Evolutionary conservation across 108 stramenopile genomes (phyloP).

Genomic region (Schizochytrium sp.): DNA sequence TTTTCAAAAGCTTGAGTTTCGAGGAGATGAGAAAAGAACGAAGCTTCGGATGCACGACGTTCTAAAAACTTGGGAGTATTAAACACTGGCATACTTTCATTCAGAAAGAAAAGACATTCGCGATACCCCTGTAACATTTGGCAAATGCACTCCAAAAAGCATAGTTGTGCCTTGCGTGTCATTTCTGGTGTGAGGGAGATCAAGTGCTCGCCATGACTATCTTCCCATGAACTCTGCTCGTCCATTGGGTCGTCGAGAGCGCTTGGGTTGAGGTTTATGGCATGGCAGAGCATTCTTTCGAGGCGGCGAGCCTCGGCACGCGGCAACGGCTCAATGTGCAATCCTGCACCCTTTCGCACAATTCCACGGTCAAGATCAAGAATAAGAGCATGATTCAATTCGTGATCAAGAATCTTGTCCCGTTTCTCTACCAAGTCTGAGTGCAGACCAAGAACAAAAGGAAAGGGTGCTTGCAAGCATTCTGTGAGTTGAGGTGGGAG

Average conservation of each 20-base stretch:
- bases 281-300: constrained; percentile 22
- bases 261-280: constrained; percentile 11
- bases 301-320: constrained; percentile 52
- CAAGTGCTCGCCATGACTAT: not conserved
- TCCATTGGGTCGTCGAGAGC: not conserved
- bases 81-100: constrained; percentile 58
- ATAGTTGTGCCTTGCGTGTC: not conserved
- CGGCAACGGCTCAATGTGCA: constrained; percentile 43
- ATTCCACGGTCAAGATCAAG: constrained; percentile 34
- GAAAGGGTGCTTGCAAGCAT: constrained; percentile 33
- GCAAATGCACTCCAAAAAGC: constrained; percentile 48
- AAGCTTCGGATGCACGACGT: constrained; percentile 9
- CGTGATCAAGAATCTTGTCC: constrained; percentile 40
- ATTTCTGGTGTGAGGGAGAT: not conserved
- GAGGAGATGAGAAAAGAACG: constrained; percentile 37
- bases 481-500: constrained; percentile 36
- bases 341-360: constrained; percentile 30
- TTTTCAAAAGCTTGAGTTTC: constrained; percentile 47
- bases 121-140: constrained; percentile 53
- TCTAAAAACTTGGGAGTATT: constrained; percentile 59
- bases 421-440: constrained; percentile 51
- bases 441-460: constrained; percentile 50
- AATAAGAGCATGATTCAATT: constrained; percentile 1
- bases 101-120: constrained; percentile 48
- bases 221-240: not conserved